Evolutionary conservation across 352 stramenopile species (phyloP).

Genomic region (Phytophthora macrochlamydospora): DNA sequence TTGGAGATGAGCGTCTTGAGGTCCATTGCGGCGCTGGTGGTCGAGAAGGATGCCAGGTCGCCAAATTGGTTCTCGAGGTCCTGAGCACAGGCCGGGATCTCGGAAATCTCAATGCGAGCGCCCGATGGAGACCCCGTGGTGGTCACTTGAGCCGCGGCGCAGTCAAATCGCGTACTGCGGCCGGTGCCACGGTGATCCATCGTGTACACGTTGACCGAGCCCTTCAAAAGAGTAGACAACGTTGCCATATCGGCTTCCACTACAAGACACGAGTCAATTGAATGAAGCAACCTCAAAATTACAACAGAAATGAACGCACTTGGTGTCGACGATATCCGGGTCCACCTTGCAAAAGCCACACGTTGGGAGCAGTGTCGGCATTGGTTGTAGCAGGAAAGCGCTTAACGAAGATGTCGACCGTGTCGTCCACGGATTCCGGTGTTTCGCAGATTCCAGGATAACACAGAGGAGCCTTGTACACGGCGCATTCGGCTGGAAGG

Average conservation of each 20-base stretch:
- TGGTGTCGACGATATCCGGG: constrained; percentile 29
- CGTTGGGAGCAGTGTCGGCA: too few species aligned
- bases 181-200: too few species aligned
- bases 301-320: constrained; percentile 20
- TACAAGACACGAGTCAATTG: constrained; percentile 5
- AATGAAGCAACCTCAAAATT: neutral
- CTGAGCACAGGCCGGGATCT: too few species aligned
- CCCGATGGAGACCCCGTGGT: too few species aligned
- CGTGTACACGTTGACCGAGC: constrained; percentile 26
- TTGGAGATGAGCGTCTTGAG: too few species aligned
- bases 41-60: too few species aligned
- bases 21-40: too few species aligned
- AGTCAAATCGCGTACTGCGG: too few species aligned
- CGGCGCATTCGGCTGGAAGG: constrained; percentile 21
- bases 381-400: too few species aligned
- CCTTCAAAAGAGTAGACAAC: constrained; percentile 14
- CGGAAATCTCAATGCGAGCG: too few species aligned
- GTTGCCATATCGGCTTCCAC: constrained; percentile 35
- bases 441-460: constrained; percentile 16
- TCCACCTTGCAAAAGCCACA: constrained; percentile 23
- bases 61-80: too few species aligned
- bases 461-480: constrained; percentile 26
- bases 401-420: neutral
- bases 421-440: constrained; percentile 3
- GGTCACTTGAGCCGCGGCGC: too few species aligned